Conservation (phyloP, 1,284 basidiomycete genomes). For the Rhodotorula sp. region DNA sequence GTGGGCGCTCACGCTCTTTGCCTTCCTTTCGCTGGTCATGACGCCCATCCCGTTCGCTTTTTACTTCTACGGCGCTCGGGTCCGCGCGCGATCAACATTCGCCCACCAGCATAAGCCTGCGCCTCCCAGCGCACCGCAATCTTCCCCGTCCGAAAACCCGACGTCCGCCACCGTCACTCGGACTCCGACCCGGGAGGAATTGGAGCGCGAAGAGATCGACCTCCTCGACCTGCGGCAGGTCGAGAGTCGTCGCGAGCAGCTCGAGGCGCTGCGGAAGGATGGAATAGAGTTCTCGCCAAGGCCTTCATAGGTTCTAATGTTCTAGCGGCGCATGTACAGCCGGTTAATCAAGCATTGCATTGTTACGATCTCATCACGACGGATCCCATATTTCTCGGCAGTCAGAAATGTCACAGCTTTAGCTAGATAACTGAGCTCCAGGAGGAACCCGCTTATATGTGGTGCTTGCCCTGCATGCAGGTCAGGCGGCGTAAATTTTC, state of each 20-base stretch:
- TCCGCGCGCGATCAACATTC: conserved; percentile 45
- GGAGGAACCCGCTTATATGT: too few relatives aligned
- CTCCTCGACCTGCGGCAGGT: conserved; percentile 10
- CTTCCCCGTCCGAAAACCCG: background rate
- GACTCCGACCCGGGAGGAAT: conserved; percentile 2
- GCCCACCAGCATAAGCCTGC: conserved; percentile 31
- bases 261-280: conserved; percentile 2
- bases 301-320: too few relatives aligned
- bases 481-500: too few relatives aligned
- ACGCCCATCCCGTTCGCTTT: conserved; percentile 59
- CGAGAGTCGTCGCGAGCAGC: conserved; percentile 3
- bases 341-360: too few relatives aligned
- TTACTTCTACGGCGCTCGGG: conserved; percentile 50
- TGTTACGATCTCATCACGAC: too few relatives aligned
- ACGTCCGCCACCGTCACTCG: background rate
- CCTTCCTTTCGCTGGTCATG: conserved; percentile 57
- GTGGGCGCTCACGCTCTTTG: conserved; percentile 67
- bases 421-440: too few relatives aligned
- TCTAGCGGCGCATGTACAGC: too few relatives aligned
- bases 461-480: too few relatives aligned
- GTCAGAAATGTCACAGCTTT: too few relatives aligned
- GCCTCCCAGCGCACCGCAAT: background rate
- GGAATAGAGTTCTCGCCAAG: background rate
- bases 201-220: conserved; percentile 10
- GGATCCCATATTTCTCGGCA: too few relatives aligned